phyloP scores from a whole-genome alignment of 1,139 yeast genomes.

The Protomyces inouyei region DNA sequence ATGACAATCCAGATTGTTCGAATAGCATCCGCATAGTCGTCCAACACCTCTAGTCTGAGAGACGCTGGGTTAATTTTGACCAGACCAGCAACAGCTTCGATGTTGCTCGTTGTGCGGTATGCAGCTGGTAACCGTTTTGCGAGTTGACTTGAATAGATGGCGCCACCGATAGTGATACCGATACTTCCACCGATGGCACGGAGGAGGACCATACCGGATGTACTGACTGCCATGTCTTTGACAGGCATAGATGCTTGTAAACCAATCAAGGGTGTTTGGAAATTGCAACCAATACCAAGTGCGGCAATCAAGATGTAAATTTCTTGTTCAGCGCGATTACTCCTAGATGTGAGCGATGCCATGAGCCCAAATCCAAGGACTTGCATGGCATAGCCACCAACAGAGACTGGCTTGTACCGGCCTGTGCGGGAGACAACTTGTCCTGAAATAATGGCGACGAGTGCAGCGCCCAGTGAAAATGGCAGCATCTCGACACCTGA shows the following conservation, averaged over 20 bases:
- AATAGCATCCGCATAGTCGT: slow-evolving; percentile 6
- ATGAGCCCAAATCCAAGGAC: slow-evolving; percentile 54
- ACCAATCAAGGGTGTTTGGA: slow-evolving; percentile 52
- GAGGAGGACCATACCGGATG: slow-evolving; percentile 22
- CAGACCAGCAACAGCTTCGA: slow-evolving; percentile 12
- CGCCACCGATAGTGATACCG: slow-evolving; percentile 28
- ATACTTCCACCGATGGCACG: slow-evolving; percentile 26
- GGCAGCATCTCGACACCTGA: slow-evolving; percentile 60
- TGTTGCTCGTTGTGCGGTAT: not conserved
- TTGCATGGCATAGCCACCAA: slow-evolving; percentile 46
- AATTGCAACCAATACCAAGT: slow-evolving; percentile 50
- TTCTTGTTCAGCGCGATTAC: slow-evolving; percentile 44
- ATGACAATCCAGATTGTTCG: slow-evolving; percentile 23
- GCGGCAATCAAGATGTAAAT: slow-evolving; percentile 56
- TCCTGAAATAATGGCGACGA: slow-evolving; percentile 49
- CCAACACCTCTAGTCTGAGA: slow-evolving; percentile 6
- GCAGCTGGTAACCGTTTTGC: slow-evolving; percentile 1
- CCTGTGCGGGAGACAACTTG: slow-evolving; percentile 47
- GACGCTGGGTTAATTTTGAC: slow-evolving; percentile 4
- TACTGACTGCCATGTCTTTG: slow-evolving; percentile 31
- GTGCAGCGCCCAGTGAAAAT: slow-evolving; percentile 49
- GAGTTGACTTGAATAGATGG: slow-evolving; percentile 9
- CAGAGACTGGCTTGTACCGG: slow-evolving; percentile 47
- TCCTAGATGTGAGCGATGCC: slow-evolving; percentile 43
- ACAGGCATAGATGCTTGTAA: slow-evolving; percentile 56